Evolutionary conservation across 129 eudicot genomes (phyloP), one percentile per base, ranked within the genome.

Genomic region (Artemisia tridentata): DNA sequence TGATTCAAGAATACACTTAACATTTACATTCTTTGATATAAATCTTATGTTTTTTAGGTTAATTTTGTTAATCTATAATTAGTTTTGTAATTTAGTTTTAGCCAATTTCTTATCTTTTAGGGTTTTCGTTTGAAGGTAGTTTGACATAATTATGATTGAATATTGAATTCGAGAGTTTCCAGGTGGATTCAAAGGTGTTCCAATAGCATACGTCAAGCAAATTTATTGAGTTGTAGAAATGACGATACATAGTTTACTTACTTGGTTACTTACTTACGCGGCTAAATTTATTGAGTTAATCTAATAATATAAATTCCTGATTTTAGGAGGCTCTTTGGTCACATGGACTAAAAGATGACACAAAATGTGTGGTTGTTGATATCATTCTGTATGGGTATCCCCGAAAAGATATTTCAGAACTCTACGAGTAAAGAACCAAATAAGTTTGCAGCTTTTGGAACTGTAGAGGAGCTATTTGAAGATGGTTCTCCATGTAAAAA

Each of bases 401-500:
- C 83, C 18, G 89, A 93, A 62, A 93, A 78, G 76, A 84, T 67
- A 84, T 75, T 69, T 50, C 91, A 68, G 3, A 89, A 81, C 74
- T 79, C 88, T 48, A 31, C 3, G 29, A 82, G 80, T 73, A 85
- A 85, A 74, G 62, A 75, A 58, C 76, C 85, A 47, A 82, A 84
- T 73, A 93, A 84, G 86, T 91, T 93, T 60, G 87, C 97, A 64
- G 78, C 96, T 15, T 86, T 90, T 64, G 99, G 99, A 63, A 85
- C 83, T 64, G 99, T 93, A 59, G 92, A 93, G 80, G 99, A 93
- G 82, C 66, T 93, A 72, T 93, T 93, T 79, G 99, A 93, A 84
- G 99, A 93, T 68, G 99, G 99, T 71, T 93, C 99, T 82, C 97
- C 99, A 11, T 75, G 91, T 97, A 11, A 96, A 93, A 84, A 93